Percentiles rank a stretch among this genome's conserved stretches.
These are phyloP conservation scores for Mycosarcoma mackinlayi DNA, from an alignment of 1,284 basidiomycete species.

Conservation along the genomic window DNA sequence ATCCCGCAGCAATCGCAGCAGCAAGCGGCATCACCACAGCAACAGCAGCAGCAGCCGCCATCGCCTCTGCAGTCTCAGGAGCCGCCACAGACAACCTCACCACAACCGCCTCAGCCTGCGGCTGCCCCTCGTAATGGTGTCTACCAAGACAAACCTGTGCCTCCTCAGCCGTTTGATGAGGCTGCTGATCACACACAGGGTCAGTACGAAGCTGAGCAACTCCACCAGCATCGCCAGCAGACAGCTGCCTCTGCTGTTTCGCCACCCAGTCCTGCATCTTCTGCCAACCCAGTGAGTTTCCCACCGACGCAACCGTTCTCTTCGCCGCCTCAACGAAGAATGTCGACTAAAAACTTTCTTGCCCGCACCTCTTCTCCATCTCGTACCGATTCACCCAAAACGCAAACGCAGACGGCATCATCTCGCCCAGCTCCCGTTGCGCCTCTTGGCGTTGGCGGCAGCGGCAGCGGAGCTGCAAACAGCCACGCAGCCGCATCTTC, in stretches of 20 bases:
- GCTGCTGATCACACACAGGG: slow-evolving; percentile 6
- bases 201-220: slow-evolving; percentile 31
- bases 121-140: slow-evolving; percentile 17
- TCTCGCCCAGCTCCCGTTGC: slow-evolving; percentile 35
- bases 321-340: slow-evolving; percentile 39
- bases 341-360: slow-evolving; percentile 58
- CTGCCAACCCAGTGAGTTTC: slow-evolving; percentile 39
- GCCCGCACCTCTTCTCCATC: slow-evolving; percentile 60
- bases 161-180: slow-evolving; percentile 19
- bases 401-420: slow-evolving; percentile 27
- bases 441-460: slow-evolving; percentile 28
- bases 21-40: slow-evolving; percentile 18
- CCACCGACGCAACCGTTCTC: not conserved
- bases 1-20: slow-evolving; percentile 31
- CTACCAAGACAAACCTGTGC: slow-evolving; percentile 37
- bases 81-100: slow-evolving; percentile 10
- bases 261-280: slow-evolving; percentile 8
- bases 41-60: slow-evolving; percentile 19
- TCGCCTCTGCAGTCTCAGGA: slow-evolving; percentile 19
- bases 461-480: slow-evolving; percentile 5
- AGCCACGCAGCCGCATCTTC: slow-evolving; percentile 8
- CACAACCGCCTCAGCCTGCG: slow-evolving; percentile 21
- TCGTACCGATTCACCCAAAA: slow-evolving; percentile 31
- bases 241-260: slow-evolving; percentile 3
- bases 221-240: too few species aligned